Conservation (phyloP, 805 yeast species). For the Priceomyces melissophilus region DNA sequence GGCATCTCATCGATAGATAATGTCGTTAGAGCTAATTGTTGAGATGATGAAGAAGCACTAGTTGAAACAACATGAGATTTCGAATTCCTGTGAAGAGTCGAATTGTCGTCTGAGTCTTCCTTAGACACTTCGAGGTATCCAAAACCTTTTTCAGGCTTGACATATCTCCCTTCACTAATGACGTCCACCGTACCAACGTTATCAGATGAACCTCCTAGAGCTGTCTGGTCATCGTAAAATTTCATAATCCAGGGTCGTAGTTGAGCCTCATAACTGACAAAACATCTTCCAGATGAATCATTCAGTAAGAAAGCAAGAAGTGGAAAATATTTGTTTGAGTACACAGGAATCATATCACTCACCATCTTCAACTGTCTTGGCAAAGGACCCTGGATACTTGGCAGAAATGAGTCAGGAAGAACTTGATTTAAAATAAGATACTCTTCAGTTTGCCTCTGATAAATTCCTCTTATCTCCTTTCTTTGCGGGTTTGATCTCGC, state of each 20-base stretch:
- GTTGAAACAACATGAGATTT: slow-evolving; percentile 1
- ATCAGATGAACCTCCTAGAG: too few species aligned
- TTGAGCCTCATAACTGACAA: slow-evolving; percentile 20
- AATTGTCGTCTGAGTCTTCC: slow-evolving; percentile 5
- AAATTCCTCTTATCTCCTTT: slow-evolving; percentile 13
- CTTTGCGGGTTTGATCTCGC: slow-evolving; percentile 7
- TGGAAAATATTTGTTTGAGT: slow-evolving; percentile 11
- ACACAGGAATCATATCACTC: slow-evolving; percentile 13
- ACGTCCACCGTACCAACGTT: too few species aligned
- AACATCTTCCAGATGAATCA: slow-evolving; percentile 4
- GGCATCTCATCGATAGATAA: slow-evolving; percentile 16
- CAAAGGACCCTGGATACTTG: slow-evolving; percentile 27
- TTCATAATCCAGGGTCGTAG: slow-evolving; percentile 26
- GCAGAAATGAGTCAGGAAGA: slow-evolving; percentile 8
- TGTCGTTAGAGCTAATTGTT: slow-evolving; percentile 8
- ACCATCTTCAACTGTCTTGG: slow-evolving; percentile 4
- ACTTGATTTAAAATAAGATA: slow-evolving; percentile 10
- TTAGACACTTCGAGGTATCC: slow-evolving; percentile 22
- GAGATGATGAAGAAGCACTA: slow-evolving; percentile 10
- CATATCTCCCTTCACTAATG: slow-evolving; percentile 7
- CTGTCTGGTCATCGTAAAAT: not conserved
- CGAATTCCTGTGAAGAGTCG: slow-evolving; percentile 2
- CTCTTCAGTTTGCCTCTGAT: slow-evolving; percentile 7
- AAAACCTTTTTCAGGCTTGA: slow-evolving; percentile 24
- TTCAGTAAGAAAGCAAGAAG: slow-evolving; percentile 13